Conservation (phyloP, 2,329 filamentous ascomycete genomes). For the Colletotrichum lentis region DNA sequence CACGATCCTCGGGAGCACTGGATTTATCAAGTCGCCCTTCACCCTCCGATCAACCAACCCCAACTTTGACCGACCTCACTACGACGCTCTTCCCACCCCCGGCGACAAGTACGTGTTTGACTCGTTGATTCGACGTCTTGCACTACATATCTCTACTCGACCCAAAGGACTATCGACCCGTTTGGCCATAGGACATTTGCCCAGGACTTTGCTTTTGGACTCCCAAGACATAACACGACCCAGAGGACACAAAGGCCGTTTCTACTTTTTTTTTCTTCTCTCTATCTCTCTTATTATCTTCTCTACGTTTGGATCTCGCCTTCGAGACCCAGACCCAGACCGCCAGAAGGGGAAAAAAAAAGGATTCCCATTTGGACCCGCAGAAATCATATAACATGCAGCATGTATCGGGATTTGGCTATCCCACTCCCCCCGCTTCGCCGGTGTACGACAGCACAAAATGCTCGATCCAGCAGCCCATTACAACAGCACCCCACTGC, state of each 20-base stretch:
- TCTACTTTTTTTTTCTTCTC: constrained; percentile 41
- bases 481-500: constrained; percentile 48
- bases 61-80: constrained; percentile 25
- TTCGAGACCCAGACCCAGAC: constrained; percentile 40
- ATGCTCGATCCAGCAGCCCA: constrained; percentile 53
- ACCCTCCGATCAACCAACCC: constrained; percentile 23
- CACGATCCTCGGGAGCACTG: constrained; percentile 33
- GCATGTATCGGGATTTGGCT: constrained; percentile 65
- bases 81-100: background rate
- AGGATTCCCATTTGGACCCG: constrained; percentile 41
- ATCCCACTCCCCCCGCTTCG: constrained; percentile 66
- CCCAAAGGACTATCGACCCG: constrained; percentile 40
- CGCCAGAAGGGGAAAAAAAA: constrained; percentile 29
- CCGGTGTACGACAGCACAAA: constrained; percentile 62
- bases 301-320: constrained; percentile 33
- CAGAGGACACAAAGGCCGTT: constrained; percentile 34
- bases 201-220: constrained; percentile 36
- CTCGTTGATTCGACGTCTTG: constrained; percentile 61
- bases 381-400: constrained; percentile 61
- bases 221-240: constrained; percentile 27
- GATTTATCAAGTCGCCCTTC: constrained; percentile 26
- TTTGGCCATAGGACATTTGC: constrained; percentile 26
- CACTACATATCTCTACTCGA: constrained; percentile 40
- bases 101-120: constrained; percentile 46
- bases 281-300: constrained; percentile 37